These are phyloP conservation scores for Pugionium dolabratum DNA, from an alignment of 345 rosid species.

Conservation along the genomic window DNA sequence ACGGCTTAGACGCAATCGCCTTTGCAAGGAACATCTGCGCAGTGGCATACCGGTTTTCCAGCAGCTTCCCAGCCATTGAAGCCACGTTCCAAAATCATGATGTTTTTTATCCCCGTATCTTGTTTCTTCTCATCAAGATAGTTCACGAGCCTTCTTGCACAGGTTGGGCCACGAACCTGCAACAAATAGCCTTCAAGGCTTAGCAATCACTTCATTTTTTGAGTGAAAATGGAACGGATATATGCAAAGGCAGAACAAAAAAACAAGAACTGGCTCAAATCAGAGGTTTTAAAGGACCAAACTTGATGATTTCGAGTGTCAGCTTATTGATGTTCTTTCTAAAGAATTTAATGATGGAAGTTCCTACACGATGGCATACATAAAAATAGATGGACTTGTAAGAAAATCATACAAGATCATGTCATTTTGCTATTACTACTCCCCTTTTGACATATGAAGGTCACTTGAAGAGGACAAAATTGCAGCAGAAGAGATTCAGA, in stretches of 20 bases:
- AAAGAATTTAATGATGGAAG: background rate
- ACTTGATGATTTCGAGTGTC: background rate
- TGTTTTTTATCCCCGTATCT: slow-evolving; percentile 68
- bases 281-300: background rate
- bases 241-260: slow-evolving; percentile 2
- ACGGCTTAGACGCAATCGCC: slow-evolving; percentile 37
- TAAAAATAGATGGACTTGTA: background rate
- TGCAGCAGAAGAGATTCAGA: background rate
- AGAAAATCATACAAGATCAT: background rate
- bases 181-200: slow-evolving; percentile 14
- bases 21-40: slow-evolving; percentile 68
- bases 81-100: slow-evolving; percentile 73
- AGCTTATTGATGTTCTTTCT: slow-evolving; percentile 3
- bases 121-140: slow-evolving; percentile 68
- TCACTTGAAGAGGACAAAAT: background rate
- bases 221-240: background rate
- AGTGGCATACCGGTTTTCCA: slow-evolving; percentile 81
- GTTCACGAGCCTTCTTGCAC: slow-evolving; percentile 73
- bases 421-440: background rate
- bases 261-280: slow-evolving; percentile 1
- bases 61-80: slow-evolving; percentile 93
- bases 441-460: slow-evolving; percentile 12
- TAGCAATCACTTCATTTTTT: slow-evolving; percentile 12
- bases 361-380: slow-evolving; percentile 6
- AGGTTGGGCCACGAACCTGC: slow-evolving; percentile 92